phyloP scores from a whole-genome alignment of 345 rosid species.

The Mallotus nudiflorus region DNA sequence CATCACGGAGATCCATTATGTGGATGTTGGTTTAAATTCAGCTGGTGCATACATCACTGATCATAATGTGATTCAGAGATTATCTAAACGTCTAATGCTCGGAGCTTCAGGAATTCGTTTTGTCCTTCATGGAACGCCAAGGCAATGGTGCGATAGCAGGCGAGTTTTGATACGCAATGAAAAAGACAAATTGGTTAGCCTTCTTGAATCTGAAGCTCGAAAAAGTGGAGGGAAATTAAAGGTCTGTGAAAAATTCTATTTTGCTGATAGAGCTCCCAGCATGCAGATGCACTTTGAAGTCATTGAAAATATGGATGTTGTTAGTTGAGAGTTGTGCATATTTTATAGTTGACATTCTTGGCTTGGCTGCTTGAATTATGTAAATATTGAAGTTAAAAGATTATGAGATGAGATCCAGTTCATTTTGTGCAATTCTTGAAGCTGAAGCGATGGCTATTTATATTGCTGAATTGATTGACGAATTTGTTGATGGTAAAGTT shows the following conservation, averaged over 20 bases:
- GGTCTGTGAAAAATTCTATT: conserved; percentile 64
- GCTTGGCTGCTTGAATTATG: not conserved
- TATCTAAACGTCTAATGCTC: conserved; percentile 41
- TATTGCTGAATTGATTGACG: not conserved
- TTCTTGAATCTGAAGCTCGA: conserved; percentile 50
- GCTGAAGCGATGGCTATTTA: not conserved
- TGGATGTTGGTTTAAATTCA: conserved; percentile 82
- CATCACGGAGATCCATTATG: conserved; percentile 64
- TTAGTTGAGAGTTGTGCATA: conserved; percentile 28
- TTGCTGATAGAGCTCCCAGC: conserved; percentile 54
- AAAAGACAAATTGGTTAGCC: conserved; percentile 52
- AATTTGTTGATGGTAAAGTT: too few relatives aligned
- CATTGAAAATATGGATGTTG: conserved; percentile 66
- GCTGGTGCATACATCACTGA: conserved; percentile 73
- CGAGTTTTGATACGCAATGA: conserved; percentile 62
- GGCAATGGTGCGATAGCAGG: conserved; percentile 76
- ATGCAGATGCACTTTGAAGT: conserved; percentile 87
- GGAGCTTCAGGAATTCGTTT: conserved; percentile 41
- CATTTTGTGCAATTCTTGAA: not conserved
- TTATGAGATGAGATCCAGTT: not conserved
- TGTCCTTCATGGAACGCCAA: conserved; percentile 81
- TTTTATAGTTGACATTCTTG: not conserved
- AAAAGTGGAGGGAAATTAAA: conserved; percentile 45
- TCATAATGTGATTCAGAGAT: conserved; percentile 39
- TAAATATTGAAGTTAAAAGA: not conserved